Conservation (phyloP, 176 grass and related monocot species). For the Aegilops tauschii region DNA sequence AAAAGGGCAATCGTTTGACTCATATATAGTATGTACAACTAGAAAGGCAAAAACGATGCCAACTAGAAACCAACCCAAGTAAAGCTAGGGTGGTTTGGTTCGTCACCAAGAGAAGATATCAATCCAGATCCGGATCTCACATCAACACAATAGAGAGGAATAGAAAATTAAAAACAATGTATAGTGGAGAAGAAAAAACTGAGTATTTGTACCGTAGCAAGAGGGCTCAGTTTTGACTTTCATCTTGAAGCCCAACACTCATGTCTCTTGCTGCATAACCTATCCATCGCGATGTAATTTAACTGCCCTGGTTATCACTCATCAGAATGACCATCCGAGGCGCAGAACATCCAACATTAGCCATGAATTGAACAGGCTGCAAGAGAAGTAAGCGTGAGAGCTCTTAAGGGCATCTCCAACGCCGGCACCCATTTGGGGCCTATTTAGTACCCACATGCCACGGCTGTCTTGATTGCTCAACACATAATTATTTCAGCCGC, state of each 20-base stretch:
- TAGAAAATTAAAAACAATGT: too few species aligned
- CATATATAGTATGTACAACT: too few species aligned
- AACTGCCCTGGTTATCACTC: background rate
- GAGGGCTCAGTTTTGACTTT: conserved; percentile 18
- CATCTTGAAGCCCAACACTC: background rate
- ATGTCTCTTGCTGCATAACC: background rate
- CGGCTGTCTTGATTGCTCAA: conserved; percentile 4
- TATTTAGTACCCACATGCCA: background rate
- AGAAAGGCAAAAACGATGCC: too few species aligned
- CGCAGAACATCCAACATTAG: background rate
- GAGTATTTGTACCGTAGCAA: background rate
- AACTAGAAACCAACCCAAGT: too few species aligned
- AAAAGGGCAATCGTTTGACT: too few species aligned
- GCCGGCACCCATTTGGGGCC: too few species aligned
- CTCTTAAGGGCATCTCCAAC: background rate
- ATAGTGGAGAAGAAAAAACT: too few species aligned
- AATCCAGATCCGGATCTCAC: too few species aligned
- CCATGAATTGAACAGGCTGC: background rate
- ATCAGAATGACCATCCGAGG: conserved; percentile 26
- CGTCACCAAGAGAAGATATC: too few species aligned
- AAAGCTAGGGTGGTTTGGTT: too few species aligned
- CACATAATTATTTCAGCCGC: background rate
- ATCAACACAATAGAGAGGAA: too few species aligned
- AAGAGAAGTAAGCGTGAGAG: background rate
- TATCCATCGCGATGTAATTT: background rate